These are phyloP conservation scores for Pleurostoma richardsiae DNA, from an alignment of 2,329 filamentous ascomycete genomes.

Conservation along the genomic window DNA sequence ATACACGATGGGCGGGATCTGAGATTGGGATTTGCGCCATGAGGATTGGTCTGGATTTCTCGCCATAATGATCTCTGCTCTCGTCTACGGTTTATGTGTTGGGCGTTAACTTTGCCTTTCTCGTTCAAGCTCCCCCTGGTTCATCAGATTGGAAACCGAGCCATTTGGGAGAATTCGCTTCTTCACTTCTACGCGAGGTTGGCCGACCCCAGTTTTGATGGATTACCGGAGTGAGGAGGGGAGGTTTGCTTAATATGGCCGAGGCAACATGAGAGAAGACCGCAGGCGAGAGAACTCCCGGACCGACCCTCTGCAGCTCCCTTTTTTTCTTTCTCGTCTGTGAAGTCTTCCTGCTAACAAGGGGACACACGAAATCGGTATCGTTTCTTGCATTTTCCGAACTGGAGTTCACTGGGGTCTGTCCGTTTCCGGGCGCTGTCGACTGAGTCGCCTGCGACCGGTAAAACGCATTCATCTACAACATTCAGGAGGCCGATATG, in stretches of 20 bases:
- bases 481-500: no score
- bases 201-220: constrained; percentile 3
- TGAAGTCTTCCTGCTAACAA: background rate
- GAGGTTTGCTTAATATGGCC: background rate
- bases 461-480: no score
- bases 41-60: constrained; percentile 2
- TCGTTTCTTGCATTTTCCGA: background rate
- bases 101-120: background rate
- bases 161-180: constrained; percentile 11
- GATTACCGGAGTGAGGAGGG: background rate
- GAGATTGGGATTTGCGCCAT: constrained; percentile 1
- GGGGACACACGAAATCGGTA: background rate
- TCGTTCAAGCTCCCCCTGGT: background rate
- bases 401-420: background rate
- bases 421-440: background rate
- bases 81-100: no score
- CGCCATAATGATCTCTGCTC: no score
- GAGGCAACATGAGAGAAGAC: background rate
- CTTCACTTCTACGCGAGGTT: constrained; percentile 10
- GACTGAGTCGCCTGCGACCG: background rate
- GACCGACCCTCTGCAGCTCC: background rate
- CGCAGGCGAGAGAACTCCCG: background rate
- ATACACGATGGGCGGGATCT: background rate
- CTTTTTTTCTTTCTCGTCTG: background rate
- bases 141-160: constrained; percentile 7